Evolutionary conservation across 208 protist genomes (phyloP).

Genomic region (Leishmania tarentolae): DNA sequence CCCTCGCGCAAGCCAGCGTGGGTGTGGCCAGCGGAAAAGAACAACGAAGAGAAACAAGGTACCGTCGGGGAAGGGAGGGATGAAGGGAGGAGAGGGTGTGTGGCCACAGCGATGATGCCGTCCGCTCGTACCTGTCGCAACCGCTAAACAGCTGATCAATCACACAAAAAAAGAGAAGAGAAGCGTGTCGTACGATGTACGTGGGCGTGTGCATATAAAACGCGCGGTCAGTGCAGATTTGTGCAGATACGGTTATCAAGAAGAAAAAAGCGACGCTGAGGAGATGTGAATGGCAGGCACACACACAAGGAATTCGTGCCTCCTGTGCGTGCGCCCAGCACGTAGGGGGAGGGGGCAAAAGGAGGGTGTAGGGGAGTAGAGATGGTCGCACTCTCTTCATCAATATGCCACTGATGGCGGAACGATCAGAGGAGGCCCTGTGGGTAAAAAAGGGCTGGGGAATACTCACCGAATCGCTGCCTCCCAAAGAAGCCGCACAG

Average conservation of each 20-base stretch:
- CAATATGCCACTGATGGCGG: background rate
- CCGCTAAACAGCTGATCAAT: background rate
- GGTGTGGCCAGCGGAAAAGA: background rate
- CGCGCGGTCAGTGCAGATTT: background rate
- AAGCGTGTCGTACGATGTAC: background rate
- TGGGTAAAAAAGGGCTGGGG: background rate
- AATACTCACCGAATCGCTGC: background rate
- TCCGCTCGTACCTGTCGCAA: background rate
- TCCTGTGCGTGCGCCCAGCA: background rate
- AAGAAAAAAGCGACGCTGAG: background rate
- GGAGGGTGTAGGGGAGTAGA: background rate
- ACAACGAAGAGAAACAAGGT: background rate
- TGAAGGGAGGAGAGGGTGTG: background rate
- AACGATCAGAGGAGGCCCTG: background rate
- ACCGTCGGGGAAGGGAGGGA: too few species aligned
- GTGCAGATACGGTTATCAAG: background rate
- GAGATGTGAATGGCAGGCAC: background rate
- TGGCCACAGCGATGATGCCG: background rate
- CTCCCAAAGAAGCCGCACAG: background rate
- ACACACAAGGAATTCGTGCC: background rate
- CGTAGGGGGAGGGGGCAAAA: too few species aligned
- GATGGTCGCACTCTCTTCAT: background rate
- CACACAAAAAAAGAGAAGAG: background rate
- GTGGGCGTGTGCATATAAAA: background rate
- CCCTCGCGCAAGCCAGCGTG: background rate